Evolutionary conservation across 1,139 yeast species (phyloP).

Genomic region (Pichia sp.): DNA sequence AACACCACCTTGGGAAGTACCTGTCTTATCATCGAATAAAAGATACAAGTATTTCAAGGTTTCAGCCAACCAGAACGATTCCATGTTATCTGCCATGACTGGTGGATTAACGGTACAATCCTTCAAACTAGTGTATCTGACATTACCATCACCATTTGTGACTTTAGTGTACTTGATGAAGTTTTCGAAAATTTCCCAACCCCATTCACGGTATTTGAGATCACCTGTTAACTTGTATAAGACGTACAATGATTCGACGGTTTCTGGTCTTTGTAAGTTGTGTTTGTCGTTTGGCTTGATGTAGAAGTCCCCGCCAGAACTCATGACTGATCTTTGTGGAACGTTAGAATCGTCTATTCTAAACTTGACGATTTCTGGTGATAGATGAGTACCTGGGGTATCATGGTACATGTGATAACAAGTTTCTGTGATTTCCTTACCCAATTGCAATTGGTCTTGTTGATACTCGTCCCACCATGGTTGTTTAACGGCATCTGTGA

Average conservation of each 20-base stretch:
- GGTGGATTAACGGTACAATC: conserved; percentile 63
- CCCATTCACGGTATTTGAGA: conserved; percentile 83
- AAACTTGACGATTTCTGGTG: conserved; percentile 90
- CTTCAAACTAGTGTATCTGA: conserved; percentile 63
- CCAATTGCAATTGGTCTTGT: conserved; percentile 63
- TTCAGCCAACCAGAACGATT: conserved; percentile 94
- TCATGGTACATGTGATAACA: conserved; percentile 83
- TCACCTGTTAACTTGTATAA: conserved; percentile 82
- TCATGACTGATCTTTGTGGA: conserved; percentile 20
- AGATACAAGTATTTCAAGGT: conserved; percentile 86
- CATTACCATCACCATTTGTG: conserved; percentile 45
- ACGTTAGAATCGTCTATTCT: conserved; percentile 35
- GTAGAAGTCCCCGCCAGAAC: conserved; percentile 38
- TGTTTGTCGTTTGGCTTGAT: conserved; percentile 76
- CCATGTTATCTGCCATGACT: conserved; percentile 67
- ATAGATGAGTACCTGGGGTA: conserved; percentile 67
- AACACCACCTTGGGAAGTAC: conserved; percentile 8
- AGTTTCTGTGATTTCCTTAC: conserved; percentile 72
- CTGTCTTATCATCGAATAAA: conserved; percentile 67
- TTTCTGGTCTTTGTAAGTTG: conserved; percentile 90
- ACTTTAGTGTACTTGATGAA: conserved; percentile 62
- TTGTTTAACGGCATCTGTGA: conserved; percentile 48
- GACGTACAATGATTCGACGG: conserved; percentile 85
- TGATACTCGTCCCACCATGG: conserved; percentile 44
- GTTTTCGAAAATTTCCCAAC: conserved; percentile 78